Conservation (phyloP, 2,329 filamentous ascomycete species). For the Coniochaeta pulveracea region DNA sequence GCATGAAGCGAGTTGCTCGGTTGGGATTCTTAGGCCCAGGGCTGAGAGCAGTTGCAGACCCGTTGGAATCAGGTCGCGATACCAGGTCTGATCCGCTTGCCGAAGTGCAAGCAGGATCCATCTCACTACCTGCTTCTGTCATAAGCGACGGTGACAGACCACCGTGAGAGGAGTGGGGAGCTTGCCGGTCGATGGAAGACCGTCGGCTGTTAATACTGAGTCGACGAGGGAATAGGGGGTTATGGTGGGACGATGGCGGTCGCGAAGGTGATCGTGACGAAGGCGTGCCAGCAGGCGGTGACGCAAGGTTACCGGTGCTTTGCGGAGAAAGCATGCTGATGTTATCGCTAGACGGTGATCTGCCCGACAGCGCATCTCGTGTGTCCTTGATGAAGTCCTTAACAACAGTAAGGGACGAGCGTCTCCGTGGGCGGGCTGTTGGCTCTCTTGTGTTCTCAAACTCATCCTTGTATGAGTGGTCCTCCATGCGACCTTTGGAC, state of each 20-base stretch:
- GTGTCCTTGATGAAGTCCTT: conserved; percentile 51
- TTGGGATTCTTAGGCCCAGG: conserved; percentile 18
- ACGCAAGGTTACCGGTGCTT: conserved; percentile 9
- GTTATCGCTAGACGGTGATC: conserved; percentile 34
- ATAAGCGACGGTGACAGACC: conserved; percentile 27
- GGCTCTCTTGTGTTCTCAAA: conserved; percentile 16
- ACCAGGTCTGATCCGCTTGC: conserved; percentile 11
- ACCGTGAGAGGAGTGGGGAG: conserved; percentile 20
- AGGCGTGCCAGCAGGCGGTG: conserved; percentile 14
- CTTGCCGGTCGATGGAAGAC: conserved; percentile 39
- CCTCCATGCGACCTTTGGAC: conserved; percentile 27
- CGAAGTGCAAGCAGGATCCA: conserved; percentile 36
- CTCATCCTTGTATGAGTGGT: conserved; percentile 17
- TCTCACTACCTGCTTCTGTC: conserved; percentile 31
- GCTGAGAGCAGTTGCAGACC: conserved; percentile 6
- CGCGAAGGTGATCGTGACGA: conserved; percentile 31
- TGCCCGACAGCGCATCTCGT: conserved; percentile 34
- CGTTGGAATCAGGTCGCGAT: conserved; percentile 16
- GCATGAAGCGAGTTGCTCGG: conserved; percentile 46
- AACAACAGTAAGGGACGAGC: conserved; percentile 49
- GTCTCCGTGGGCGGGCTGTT: conserved; percentile 23
- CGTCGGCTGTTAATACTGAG: conserved; percentile 53
- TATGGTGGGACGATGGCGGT: conserved; percentile 34
- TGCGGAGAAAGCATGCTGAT: conserved; percentile 16
- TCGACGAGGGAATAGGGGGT: conserved; percentile 43